A percentile compares a stretch with the other conserved stretches of the same genome.
These are phyloP conservation scores for Ramularia endophylla DNA, from an alignment of 2,329 filamentous ascomycete genomes.

Conservation along the genomic window DNA sequence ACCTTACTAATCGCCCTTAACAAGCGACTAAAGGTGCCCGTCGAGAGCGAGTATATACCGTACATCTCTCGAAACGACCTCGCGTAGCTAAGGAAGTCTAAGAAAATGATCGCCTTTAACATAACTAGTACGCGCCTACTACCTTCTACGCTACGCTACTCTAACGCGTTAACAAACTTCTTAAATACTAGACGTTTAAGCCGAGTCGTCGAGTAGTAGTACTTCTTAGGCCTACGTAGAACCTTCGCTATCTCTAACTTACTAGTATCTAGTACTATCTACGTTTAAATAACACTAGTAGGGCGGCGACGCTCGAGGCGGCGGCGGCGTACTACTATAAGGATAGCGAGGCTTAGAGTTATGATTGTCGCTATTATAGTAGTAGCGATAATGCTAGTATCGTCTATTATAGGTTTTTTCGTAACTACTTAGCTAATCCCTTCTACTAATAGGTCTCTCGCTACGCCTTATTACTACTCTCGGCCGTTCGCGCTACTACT, in stretches of 20 bases:
- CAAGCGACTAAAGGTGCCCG: background rate
- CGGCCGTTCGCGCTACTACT: too few relatives aligned
- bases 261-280: background rate
- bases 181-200: background rate
- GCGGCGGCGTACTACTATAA: too few relatives aligned
- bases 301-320: too few relatives aligned
- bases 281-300: background rate
- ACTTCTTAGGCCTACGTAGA: background rate
- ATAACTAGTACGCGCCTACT: background rate
- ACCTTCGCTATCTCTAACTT: background rate
- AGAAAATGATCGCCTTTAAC: background rate
- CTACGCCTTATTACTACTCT: too few relatives aligned
- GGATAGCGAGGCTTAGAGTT: too few relatives aligned
- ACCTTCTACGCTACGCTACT: background rate
- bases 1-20: background rate
- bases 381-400: too few relatives aligned
- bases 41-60: background rate
- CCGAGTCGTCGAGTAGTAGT: background rate
- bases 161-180: background rate
- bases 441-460: too few relatives aligned
- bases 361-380: too few relatives aligned
- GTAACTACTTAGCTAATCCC: too few relatives aligned
- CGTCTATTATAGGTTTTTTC: too few relatives aligned
- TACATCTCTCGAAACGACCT: background rate
- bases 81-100: background rate